Evolutionary conservation across 495 filamentous ascomycete species (phyloP).

Genomic region (Endocarpon pusillum): DNA sequence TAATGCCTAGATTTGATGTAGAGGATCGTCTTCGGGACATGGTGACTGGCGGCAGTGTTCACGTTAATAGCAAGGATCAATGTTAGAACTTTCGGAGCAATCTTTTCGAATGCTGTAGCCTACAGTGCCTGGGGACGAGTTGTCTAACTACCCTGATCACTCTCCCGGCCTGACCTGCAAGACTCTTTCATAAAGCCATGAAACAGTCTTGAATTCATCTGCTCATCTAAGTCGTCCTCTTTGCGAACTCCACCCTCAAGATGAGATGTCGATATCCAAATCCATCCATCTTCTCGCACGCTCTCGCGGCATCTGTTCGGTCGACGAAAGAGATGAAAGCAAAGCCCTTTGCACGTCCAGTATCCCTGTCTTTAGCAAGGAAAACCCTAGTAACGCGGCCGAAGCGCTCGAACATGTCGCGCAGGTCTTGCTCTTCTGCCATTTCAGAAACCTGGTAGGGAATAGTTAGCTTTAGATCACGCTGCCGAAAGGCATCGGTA

Average conservation of each 20-base stretch:
- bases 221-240: slow-evolving; percentile 53
- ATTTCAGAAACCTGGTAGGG: slow-evolving; percentile 69
- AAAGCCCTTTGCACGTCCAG: slow-evolving; percentile 87
- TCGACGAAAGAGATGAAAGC: slow-evolving; percentile 95
- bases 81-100: too few relatives aligned
- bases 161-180: too few relatives aligned
- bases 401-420: slow-evolving; percentile 94
- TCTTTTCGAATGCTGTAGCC: too few relatives aligned
- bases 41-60: too few relatives aligned
- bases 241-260: slow-evolving; percentile 79
- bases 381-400: slow-evolving; percentile 94
- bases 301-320: slow-evolving; percentile 69
- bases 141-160: too few relatives aligned
- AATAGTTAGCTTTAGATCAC: not conserved
- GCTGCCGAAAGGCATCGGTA: not conserved
- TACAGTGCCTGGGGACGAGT: too few relatives aligned
- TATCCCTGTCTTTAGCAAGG: slow-evolving; percentile 91
- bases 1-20: too few relatives aligned
- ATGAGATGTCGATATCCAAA: slow-evolving; percentile 87
- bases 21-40: too few relatives aligned
- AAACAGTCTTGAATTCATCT: too few relatives aligned
- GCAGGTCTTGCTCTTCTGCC: slow-evolving; percentile 84
- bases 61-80: too few relatives aligned
- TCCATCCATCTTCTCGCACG: slow-evolving; percentile 95
- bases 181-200: too few relatives aligned